phyloP scores from a whole-genome alignment of 768 basidiomycete genomes.

The Russula emetica region DNA sequence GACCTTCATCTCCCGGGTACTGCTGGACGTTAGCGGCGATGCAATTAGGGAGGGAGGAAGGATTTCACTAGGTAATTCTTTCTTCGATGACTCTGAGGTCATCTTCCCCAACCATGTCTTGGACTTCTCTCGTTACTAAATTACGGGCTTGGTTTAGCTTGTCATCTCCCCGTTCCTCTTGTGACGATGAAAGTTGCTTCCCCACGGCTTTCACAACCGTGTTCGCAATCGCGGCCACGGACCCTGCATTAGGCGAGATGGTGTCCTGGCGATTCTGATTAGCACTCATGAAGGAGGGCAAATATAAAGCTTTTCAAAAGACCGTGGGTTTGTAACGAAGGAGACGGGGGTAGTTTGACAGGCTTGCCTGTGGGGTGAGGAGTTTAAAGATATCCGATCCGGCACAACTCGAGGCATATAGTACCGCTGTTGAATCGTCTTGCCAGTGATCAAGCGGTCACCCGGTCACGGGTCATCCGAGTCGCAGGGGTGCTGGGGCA shows the following conservation, averaged over 20 bases:
- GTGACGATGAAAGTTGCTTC: background rate
- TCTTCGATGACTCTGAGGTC: background rate
- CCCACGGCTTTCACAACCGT: background rate
- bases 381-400: background rate
- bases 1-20: background rate
- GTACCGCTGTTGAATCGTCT: too few relatives aligned
- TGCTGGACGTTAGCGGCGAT: background rate
- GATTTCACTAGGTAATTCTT: background rate
- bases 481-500: too few relatives aligned
- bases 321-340: too few relatives aligned
- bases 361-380: background rate
- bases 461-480: too few relatives aligned
- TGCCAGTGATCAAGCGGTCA: too few relatives aligned
- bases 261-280: background rate
- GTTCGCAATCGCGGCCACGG: background rate
- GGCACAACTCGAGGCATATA: background rate
- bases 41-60: background rate
- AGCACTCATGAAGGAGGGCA: slow-evolving; percentile 1
- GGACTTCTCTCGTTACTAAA: background rate
- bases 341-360: background rate
- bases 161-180: background rate
- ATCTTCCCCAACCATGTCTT: background rate
- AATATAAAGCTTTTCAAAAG: too few relatives aligned
- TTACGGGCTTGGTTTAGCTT: background rate
- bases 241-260: background rate